phyloP scores from a whole-genome alignment of 441 rosid genomes.

The Eruca vesicaria region DNA sequence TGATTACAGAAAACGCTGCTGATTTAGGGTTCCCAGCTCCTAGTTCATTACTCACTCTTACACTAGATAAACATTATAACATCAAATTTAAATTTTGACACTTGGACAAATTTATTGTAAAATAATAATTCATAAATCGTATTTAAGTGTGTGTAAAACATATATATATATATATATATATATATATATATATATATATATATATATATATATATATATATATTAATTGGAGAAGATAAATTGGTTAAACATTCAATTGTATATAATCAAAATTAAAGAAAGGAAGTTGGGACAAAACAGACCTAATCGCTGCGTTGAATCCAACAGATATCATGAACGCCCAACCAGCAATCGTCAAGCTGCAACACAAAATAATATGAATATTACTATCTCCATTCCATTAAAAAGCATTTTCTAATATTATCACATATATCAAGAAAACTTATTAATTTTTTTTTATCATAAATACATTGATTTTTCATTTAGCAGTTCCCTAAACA shows the following conservation, averaged over 20 bases:
- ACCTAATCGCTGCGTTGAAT: slow-evolving; percentile 66
- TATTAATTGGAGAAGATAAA: no score
- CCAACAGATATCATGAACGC: slow-evolving; percentile 66
- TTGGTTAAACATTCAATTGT: not conserved
- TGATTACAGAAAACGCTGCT: slow-evolving; percentile 48
- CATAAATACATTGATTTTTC: no score
- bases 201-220: no score
- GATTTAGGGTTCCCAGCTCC: slow-evolving; percentile 66
- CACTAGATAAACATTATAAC: slow-evolving; percentile 33
- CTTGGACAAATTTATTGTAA: not conserved
- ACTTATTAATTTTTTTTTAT: no score
- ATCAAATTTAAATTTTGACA: not conserved
- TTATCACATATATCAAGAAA: no score
- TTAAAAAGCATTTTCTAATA: no score
- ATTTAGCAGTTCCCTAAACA: no score
- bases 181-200: no score
- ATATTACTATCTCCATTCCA: not conserved
- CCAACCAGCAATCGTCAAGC: slow-evolving; percentile 60
- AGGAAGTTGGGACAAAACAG: not conserved
- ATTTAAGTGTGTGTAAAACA: not conserved
- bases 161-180: no score
- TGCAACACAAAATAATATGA: slow-evolving; percentile 9
- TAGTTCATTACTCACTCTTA: slow-evolving; percentile 66
- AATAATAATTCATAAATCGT: not conserved
- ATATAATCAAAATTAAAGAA: not conserved